phyloP scores from a whole-genome alignment of 306 rosid genomes.

The Cajanus cajan region DNA sequence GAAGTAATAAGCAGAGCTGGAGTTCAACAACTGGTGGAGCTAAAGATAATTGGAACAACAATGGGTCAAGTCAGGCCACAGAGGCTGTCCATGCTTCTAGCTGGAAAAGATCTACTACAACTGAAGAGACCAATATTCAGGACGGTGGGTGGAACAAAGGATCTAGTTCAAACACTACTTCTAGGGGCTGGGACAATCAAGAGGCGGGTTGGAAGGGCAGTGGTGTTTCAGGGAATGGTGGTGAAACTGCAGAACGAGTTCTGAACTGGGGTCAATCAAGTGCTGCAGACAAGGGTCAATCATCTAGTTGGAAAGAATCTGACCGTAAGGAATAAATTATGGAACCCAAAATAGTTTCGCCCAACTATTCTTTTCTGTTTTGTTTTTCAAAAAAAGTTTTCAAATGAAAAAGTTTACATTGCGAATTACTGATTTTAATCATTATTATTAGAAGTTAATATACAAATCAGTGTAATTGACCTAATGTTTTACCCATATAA shows the following conservation, averaged over 20 bases:
- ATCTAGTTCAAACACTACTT: slow-evolving; percentile 21
- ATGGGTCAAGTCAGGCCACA: neutral
- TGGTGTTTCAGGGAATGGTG: slow-evolving; percentile 4
- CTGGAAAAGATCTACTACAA: slow-evolving; percentile 31
- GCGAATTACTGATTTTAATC: neutral
- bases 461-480: neutral
- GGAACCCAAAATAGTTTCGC: neutral
- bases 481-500: neutral
- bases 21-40: too few relatives aligned
- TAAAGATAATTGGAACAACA: too few relatives aligned
- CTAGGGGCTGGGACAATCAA: neutral
- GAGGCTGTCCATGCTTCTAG: slow-evolving; percentile 16
- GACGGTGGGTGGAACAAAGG: slow-evolving; percentile 35
- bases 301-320: slow-evolving; percentile 43
- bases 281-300: slow-evolving; percentile 37
- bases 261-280: slow-evolving; percentile 32
- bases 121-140: slow-evolving; percentile 5
- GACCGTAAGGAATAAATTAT: slow-evolving; percentile 32
- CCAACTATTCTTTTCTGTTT: neutral
- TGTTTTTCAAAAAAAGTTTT: neutral
- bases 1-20: too few relatives aligned
- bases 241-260: slow-evolving; percentile 8
- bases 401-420: neutral
- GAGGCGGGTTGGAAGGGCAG: neutral
- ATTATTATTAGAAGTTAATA: neutral